Evolutionary conservation across 371 early-diverging fungal genomes (phyloP).

Genomic region (Actinomucor elegans): DNA sequence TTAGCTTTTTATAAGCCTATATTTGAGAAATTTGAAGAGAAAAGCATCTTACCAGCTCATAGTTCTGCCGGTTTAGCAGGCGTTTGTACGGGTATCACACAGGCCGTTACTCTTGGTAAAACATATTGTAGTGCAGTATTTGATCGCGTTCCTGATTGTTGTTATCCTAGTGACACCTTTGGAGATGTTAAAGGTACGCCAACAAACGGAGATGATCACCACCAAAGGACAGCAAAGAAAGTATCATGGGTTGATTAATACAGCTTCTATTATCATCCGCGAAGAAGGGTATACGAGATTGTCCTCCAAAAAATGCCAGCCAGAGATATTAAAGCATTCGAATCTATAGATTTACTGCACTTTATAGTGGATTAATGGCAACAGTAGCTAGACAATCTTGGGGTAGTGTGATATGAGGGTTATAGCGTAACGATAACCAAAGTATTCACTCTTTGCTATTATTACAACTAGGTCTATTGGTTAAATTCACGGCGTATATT

Average conservation of each 20-base stretch:
- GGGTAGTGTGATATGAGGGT: too few relatives aligned
- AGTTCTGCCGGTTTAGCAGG: constrained; percentile 56
- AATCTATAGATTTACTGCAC: constrained; percentile 34
- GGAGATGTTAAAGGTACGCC: constrained; percentile 55
- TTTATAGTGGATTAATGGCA: constrained; percentile 51
- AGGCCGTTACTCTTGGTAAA: constrained; percentile 49
- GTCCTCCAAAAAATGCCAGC: too few relatives aligned
- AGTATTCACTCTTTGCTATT: neutral
- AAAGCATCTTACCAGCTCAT: constrained; percentile 33
- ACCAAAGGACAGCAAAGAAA: constrained; percentile 30
- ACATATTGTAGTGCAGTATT: neutral
- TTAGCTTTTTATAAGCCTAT: constrained; percentile 54
- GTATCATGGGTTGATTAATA: constrained; percentile 42
- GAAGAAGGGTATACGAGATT: constrained; percentile 57
- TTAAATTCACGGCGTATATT: constrained; percentile 50
- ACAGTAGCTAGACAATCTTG: constrained; percentile 51
- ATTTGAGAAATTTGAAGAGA: constrained; percentile 49
- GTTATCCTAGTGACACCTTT: constrained; percentile 50
- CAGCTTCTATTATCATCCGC: constrained; percentile 40
- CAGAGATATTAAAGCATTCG: too few relatives aligned
- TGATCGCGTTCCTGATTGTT: too few relatives aligned
- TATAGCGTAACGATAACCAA: neutral
- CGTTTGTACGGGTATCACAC: constrained; percentile 55
- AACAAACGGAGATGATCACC: constrained; percentile 49
- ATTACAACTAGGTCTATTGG: constrained; percentile 36